These are phyloP conservation scores for Tylopilus rubrobrunneus DNA, from an alignment of 768 basidiomycete species.

Conservation along the genomic window DNA sequence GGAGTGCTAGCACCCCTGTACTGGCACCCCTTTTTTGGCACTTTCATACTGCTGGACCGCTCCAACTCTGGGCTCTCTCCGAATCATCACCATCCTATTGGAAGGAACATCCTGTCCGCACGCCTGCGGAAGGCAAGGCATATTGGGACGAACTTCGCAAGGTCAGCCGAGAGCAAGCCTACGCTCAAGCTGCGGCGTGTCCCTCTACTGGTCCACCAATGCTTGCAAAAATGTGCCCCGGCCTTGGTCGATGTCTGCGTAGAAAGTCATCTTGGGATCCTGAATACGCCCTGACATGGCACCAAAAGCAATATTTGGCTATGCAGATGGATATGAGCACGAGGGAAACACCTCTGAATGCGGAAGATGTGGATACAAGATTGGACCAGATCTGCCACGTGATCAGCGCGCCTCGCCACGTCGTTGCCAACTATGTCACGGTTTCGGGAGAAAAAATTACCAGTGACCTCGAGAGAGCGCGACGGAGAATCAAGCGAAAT, in stretches of 20 bases:
- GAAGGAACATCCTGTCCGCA: conserved; percentile 43
- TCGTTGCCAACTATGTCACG: conserved; percentile 44
- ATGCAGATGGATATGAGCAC: conserved; percentile 43
- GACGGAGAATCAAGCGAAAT: conserved; percentile 32
- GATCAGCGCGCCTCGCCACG: conserved; percentile 51
- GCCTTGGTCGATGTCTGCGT: conserved; percentile 49
- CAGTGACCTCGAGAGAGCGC: conserved; percentile 42
- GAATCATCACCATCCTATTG: conserved; percentile 51
- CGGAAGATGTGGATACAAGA: conserved; percentile 37
- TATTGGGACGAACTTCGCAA: conserved; percentile 60
- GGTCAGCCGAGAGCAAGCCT: conserved; percentile 40
- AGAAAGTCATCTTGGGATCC: conserved; percentile 57
- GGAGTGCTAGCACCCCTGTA: conserved; percentile 41
- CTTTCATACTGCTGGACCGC: conserved; percentile 50
- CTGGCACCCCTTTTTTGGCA: conserved; percentile 63
- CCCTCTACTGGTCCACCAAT: conserved; percentile 17
- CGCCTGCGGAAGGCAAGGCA: conserved; percentile 34
- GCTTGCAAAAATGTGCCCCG: conserved; percentile 26
- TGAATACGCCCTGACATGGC: conserved; percentile 59
- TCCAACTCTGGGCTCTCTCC: conserved; percentile 58
- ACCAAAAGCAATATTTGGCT: conserved; percentile 63
- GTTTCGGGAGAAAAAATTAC: conserved; percentile 37
- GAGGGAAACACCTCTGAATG: conserved; percentile 46
- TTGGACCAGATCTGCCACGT: conserved; percentile 50
- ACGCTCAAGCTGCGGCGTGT: conserved; percentile 20